Conservation (phyloP, 2,329 filamentous ascomycete genomes). For the Pseudogymnoascus sp. region DNA sequence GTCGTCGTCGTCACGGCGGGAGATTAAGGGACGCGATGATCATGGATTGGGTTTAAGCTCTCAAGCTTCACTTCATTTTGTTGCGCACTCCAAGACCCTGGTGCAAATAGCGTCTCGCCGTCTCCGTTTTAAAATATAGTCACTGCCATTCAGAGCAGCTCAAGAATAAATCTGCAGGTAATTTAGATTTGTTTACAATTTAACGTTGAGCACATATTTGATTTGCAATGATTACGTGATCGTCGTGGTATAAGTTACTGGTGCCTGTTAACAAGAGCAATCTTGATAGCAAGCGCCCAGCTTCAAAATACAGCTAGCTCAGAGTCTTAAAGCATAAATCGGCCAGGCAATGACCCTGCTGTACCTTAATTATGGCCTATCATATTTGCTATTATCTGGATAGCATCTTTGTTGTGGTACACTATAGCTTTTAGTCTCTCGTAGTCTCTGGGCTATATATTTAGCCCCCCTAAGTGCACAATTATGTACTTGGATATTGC, state of each 20-base stretch:
- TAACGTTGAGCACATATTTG: not conserved
- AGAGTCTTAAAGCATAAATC: not conserved
- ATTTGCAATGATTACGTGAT: not conserved
- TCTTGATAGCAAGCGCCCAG: not conserved
- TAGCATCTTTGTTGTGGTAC: not conserved
- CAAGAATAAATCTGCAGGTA: not conserved
- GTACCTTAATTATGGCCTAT: not conserved
- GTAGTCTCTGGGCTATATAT: not conserved
- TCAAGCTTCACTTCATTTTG: not conserved
- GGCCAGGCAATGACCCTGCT: not conserved
- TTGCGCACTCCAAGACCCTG: not conserved
- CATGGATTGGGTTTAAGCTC: slow-evolving; percentile 6
- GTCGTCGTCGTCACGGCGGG: not conserved
- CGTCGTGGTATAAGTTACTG: not conserved
- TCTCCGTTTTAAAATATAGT: not conserved
- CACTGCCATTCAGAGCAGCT: not conserved
- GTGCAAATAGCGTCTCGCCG: not conserved
- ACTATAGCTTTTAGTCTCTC: not conserved
- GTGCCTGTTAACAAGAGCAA: not conserved
- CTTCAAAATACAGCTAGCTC: not conserved
- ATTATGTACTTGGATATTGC: not conserved
- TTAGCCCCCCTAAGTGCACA: not conserved
- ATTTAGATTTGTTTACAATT: not conserved
- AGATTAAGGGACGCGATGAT: slow-evolving; percentile 8
- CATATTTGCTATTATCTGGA: not conserved